phyloP scores from a whole-genome alignment of 805 yeast genomes.

The Suhomyces sp. region DNA sequence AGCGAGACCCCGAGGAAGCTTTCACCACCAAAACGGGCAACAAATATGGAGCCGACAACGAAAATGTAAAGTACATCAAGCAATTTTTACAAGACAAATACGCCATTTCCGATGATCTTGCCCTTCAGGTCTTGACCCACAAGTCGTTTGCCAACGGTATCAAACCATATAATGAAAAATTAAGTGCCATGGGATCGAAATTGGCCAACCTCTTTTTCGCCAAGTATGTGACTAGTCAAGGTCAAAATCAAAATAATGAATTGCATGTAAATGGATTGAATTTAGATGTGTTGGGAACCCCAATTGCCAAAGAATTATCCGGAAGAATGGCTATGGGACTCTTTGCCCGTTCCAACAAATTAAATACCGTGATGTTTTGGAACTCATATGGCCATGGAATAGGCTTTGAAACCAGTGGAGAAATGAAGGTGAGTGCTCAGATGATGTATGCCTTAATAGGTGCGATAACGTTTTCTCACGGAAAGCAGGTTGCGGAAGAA shows the following conservation, averaged over 20 bases:
- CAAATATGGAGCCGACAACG: constrained; percentile 50
- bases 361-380: constrained; percentile 64
- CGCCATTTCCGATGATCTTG: constrained; percentile 54
- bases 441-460: constrained; percentile 64
- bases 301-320: constrained; percentile 47
- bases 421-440: constrained; percentile 51
- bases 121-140: constrained; percentile 84
- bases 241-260: constrained; percentile 20
- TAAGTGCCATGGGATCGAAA: constrained; percentile 69
- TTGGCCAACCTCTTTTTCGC: constrained; percentile 50
- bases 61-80: constrained; percentile 49
- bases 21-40: constrained; percentile 31
- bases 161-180: constrained; percentile 84
- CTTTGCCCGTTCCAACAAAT: constrained; percentile 47
- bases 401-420: constrained; percentile 51
- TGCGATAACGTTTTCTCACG: constrained; percentile 61
- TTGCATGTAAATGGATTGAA: constrained; percentile 45
- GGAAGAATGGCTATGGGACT: constrained; percentile 50
- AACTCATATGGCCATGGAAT: constrained; percentile 51
- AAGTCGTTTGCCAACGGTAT: constrained; percentile 92
- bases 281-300: constrained; percentile 60
- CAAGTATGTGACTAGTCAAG: constrained; percentile 37
- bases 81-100: constrained; percentile 46
- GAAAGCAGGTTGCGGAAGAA: constrained; percentile 53
- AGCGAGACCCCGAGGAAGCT: constrained; percentile 63